Percentiles rank a stretch among this genome's conserved stretches.
Evolutionary conservation across 2,329 filamentous ascomycete genomes (phyloP).

Genomic region (Stagonosporopsis chrysanthemi): DNA sequence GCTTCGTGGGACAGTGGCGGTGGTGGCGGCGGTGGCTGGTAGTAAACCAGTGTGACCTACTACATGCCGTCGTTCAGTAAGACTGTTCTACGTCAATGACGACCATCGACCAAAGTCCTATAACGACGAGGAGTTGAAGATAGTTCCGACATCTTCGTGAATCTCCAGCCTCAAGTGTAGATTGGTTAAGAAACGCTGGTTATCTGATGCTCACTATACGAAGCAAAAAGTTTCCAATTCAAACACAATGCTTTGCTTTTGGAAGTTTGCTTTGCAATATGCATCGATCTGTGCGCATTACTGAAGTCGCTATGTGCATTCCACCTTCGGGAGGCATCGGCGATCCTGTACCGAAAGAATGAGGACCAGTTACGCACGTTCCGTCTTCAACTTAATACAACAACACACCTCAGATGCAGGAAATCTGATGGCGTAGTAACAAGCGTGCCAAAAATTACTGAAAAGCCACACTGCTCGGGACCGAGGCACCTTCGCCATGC

Average conservation of each 20-base stretch:
- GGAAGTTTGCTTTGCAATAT: too few relatives aligned
- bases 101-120: not conserved
- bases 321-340: too few relatives aligned
- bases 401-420: not conserved
- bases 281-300: too few relatives aligned
- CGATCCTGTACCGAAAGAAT: not conserved
- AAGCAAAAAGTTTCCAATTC: not conserved
- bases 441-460: not conserved
- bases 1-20: constrained; percentile 27
- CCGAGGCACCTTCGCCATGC: not conserved
- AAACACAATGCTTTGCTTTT: too few relatives aligned
- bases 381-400: not conserved
- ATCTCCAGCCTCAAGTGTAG: not conserved
- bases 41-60: not conserved
- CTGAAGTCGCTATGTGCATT: too few relatives aligned
- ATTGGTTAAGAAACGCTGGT: too few relatives aligned
- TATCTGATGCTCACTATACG: not conserved
- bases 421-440: not conserved
- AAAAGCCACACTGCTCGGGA: not conserved
- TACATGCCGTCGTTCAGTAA: not conserved
- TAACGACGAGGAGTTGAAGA: not conserved
- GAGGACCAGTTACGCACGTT: not conserved
- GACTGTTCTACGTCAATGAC: not conserved
- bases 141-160: not conserved
- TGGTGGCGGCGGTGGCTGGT: constrained; percentile 16